Evolutionary conservation across 352 stramenopile species (phyloP).

Genomic region (Chloridella minuta): DNA sequence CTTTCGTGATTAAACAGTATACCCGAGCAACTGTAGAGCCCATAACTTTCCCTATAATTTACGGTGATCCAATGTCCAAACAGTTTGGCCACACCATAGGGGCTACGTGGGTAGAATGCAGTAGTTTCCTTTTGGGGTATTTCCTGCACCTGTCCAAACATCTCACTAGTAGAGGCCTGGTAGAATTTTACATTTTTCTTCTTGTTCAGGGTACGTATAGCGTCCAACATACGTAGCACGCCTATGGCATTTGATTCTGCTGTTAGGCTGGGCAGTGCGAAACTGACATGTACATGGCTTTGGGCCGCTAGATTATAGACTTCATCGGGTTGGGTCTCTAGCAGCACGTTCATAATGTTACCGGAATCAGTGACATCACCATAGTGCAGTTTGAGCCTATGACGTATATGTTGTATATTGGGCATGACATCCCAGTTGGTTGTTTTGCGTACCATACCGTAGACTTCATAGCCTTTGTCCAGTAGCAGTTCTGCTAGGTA

Average conservation of each 20-base stretch:
- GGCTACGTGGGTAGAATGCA: slow-evolving; percentile 86
- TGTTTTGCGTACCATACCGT: slow-evolving; percentile 73
- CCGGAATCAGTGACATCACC: slow-evolving; percentile 85
- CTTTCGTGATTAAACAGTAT: slow-evolving; percentile 99
- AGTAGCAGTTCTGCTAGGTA: slow-evolving; percentile 84
- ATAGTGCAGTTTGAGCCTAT: slow-evolving; percentile 75
- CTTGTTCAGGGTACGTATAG: slow-evolving; percentile 61
- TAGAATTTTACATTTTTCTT: slow-evolving; percentile 28
- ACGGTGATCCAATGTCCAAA: slow-evolving; percentile 94
- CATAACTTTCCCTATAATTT: slow-evolving; percentile 90
- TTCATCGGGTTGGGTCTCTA: slow-evolving; percentile 56
- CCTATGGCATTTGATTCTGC: slow-evolving; percentile 75
- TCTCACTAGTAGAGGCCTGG: slow-evolving; percentile 68
- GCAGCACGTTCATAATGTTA: slow-evolving; percentile 74
- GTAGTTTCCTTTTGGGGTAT: slow-evolving; percentile 78
- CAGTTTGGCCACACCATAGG: slow-evolving; percentile 87
- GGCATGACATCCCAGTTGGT: slow-evolving; percentile 89
- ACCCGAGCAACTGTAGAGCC: slow-evolving; percentile 63
- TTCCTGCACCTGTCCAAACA: slow-evolving; percentile 82
- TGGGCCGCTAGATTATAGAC: slow-evolving; percentile 97
- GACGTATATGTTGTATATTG: slow-evolving; percentile 62
- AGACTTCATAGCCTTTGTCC: slow-evolving; percentile 49
- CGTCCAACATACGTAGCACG: slow-evolving; percentile 76
- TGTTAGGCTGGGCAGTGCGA: slow-evolving; percentile 96
- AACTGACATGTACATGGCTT: slow-evolving; percentile 94